Evolutionary conservation across 345 rosid genomes (phyloP).

Genomic region (Eucalyptus regnans): DNA sequence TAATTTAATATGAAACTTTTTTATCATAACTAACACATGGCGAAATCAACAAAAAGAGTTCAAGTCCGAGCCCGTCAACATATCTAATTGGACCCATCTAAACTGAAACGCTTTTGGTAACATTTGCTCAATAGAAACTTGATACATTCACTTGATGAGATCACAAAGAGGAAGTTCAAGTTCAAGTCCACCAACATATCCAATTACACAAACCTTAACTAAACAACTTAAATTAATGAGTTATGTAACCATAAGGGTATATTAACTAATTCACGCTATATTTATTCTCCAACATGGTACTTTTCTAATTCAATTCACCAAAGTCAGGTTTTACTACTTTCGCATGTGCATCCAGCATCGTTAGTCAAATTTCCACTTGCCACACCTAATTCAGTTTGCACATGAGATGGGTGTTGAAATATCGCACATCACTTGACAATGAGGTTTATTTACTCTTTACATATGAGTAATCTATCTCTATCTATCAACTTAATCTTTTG

Average conservation of each 20-base stretch:
- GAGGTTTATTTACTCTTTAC: neutral
- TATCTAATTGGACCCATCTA: neutral
- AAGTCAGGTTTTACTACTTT: neutral
- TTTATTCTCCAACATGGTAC: rapidly evolving
- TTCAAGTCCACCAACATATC: neutral
- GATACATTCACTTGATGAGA: too few species aligned
- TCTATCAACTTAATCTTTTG: neutral
- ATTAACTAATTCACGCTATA: too few species aligned
- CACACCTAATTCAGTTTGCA: neutral
- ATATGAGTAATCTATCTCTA: rapidly evolving
- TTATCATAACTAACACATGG: rapidly evolving
- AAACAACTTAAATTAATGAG: neutral
- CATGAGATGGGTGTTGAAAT: neutral
- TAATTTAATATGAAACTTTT: neutral
- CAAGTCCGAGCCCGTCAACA: rapidly evolving
- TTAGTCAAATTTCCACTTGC: neutral
- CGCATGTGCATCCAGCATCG: rapidly evolving
- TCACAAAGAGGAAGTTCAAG: neutral
- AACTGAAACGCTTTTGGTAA: too few species aligned
- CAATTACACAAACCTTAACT: neutral
- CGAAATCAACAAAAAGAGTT: rapidly evolving
- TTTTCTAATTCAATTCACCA: neutral
- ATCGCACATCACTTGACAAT: neutral
- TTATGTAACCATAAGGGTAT: rapidly evolving
- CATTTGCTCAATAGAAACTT: too few species aligned